phyloP scores from a whole-genome alignment of 1,284 basidiomycete genomes.

The Fomitopsis palustris region DNA sequence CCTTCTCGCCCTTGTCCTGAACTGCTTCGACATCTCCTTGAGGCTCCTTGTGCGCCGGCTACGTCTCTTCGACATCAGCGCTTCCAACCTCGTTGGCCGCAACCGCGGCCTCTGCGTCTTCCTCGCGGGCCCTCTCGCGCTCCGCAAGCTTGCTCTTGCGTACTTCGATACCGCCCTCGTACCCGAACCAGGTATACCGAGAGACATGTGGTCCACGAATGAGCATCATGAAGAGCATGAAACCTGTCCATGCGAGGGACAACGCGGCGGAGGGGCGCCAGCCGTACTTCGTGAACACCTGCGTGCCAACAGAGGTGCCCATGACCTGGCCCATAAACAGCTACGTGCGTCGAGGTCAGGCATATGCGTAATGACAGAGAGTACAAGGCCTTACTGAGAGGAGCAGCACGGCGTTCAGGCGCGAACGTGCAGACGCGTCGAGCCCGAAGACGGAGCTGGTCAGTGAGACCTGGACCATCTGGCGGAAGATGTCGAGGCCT shows the following conservation, averaged over 20 bases:
- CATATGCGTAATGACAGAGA: slow-evolving; percentile 6
- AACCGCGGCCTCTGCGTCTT: slow-evolving; percentile 1
- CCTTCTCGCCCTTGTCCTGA: neutral
- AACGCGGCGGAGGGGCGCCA: slow-evolving; percentile 49
- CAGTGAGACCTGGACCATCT: slow-evolving; percentile 41
- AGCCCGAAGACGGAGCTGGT: slow-evolving; percentile 38
- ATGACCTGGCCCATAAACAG: slow-evolving; percentile 45
- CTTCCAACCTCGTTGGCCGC: neutral
- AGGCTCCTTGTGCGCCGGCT: neutral
- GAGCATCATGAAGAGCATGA: slow-evolving; percentile 37
- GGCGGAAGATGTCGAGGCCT: slow-evolving; percentile 45
- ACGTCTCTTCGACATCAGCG: neutral
- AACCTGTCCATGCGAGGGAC: slow-evolving; percentile 43
- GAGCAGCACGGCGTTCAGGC: slow-evolving; percentile 49
- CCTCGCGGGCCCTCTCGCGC: slow-evolving; percentile 2
- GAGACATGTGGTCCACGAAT: slow-evolving; percentile 40
- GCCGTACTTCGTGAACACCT: slow-evolving; percentile 46
- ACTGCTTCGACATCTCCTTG: neutral
- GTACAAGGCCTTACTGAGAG: slow-evolving; percentile 32
- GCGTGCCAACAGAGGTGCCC: slow-evolving; percentile 50
- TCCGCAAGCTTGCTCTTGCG: slow-evolving; percentile 16
- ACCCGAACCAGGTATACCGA: slow-evolving; percentile 39
- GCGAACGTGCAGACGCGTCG: slow-evolving; percentile 40
- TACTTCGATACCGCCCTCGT: slow-evolving; percentile 31
- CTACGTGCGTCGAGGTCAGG: slow-evolving; percentile 8